Conservation (phyloP, 2,329 filamentous ascomycete species). For the Chaetomiaceae sp. region DNA sequence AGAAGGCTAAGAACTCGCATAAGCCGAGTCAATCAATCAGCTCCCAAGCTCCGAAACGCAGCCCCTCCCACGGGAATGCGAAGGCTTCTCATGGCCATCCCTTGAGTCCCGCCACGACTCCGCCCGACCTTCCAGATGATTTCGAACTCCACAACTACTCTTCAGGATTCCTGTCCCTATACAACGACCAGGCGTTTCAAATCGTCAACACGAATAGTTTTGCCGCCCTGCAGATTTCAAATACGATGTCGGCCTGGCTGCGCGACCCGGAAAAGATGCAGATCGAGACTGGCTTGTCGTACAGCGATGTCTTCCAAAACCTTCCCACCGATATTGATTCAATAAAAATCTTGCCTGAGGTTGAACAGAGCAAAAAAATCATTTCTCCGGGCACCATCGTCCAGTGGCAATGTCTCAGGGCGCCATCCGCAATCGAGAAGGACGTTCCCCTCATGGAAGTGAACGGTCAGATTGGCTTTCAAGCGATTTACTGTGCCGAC, state of each 20-base stretch:
- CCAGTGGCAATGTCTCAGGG: constrained; percentile 64
- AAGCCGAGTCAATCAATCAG: constrained; percentile 71
- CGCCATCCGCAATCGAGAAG: constrained; percentile 49
- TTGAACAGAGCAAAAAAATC: constrained; percentile 52
- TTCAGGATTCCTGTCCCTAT: constrained; percentile 68
- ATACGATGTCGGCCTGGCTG: constrained; percentile 73
- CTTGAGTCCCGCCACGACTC: constrained; percentile 73
- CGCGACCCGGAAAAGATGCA: constrained; percentile 66
- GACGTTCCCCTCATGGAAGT: constrained; percentile 63
- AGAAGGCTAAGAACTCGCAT: constrained; percentile 79
- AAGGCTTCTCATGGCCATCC: constrained; percentile 54
- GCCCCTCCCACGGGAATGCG: constrained; percentile 61
- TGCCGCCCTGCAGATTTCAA: constrained; percentile 69
- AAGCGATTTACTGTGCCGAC: constrained; percentile 67
- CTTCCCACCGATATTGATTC: constrained; percentile 42
- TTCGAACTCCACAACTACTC: constrained; percentile 67
- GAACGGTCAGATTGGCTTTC: constrained; percentile 70
- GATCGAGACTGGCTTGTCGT: constrained; percentile 61
- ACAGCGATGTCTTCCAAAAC: constrained; percentile 63
- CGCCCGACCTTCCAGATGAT: constrained; percentile 60
- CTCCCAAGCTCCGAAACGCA: constrained; percentile 62
- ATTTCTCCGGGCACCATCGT: constrained; percentile 51
- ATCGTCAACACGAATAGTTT: constrained; percentile 71
- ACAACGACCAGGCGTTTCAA: constrained; percentile 57
- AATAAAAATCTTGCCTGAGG: constrained; percentile 40